A percentile compares a stretch with the other conserved stretches of the same genome.
Evolutionary conservation across 352 stramenopile species (phyloP).

Genomic region (Globisporangium abappressorium): DNA sequence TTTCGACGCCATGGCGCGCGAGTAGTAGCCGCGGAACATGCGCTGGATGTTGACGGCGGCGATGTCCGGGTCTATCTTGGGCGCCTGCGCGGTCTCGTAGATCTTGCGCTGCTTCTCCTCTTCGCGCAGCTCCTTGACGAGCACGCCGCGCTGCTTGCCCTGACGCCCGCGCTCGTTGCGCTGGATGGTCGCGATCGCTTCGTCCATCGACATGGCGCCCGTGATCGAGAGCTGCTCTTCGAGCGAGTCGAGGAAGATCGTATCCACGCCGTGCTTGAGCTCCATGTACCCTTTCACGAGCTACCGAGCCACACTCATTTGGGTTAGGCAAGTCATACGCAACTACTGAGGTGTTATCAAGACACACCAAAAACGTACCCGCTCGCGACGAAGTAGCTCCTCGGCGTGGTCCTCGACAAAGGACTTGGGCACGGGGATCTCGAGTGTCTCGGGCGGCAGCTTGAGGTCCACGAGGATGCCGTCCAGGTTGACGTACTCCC

Average conservation of each 20-base stretch:
- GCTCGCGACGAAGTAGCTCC: slow-evolving; percentile 64
- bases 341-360: not conserved
- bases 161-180: slow-evolving; percentile 89
- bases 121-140: slow-evolving; percentile 82
- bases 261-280: slow-evolving; percentile 83
- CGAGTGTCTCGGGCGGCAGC: slow-evolving; percentile 88
- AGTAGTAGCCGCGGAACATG: slow-evolving; percentile 85
- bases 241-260: slow-evolving; percentile 45
- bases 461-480: slow-evolving; percentile 93
- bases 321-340: not conserved
- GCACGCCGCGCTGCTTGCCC: slow-evolving; percentile 76
- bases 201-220: slow-evolving; percentile 43
- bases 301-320: slow-evolving; percentile 15
- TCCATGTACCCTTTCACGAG: slow-evolving; percentile 90
- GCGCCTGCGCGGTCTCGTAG: slow-evolving; percentile 65
- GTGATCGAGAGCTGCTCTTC: slow-evolving; percentile 38
- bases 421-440: slow-evolving; percentile 87
- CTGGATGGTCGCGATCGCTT: slow-evolving; percentile 89
- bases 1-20: slow-evolving; percentile 49
- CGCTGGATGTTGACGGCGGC: slow-evolving; percentile 89
- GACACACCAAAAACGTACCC: slow-evolving; percentile 19
- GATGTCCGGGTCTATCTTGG: slow-evolving; percentile 89
- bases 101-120: slow-evolving; percentile 81
- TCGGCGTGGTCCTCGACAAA: slow-evolving; percentile 85
- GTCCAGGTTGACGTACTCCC: slow-evolving; percentile 94